Base-by-base conservation (phyloP, 2,329 filamentous ascomycete species). In the Decorospora gaudefroyi region DNA sequence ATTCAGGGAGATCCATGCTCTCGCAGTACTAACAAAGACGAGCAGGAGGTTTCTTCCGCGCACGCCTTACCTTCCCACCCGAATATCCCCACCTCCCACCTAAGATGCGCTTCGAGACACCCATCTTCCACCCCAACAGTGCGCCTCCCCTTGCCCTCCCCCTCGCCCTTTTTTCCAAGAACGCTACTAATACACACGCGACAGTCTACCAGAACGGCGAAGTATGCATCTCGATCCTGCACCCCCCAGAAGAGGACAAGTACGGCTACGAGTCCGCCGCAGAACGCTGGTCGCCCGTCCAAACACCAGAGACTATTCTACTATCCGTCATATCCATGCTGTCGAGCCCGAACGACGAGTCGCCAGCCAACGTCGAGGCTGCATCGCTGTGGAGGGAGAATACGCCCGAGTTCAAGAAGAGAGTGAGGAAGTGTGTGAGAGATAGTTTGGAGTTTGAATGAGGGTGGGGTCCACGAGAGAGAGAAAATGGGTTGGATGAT, bases 301-400 rank as follows among this genome's bases (percentile, higher is more conserved):
- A 97, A 76, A 93, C 87, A 47, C 92, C 96, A 57, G 93, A 97
- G 75, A 97, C 96, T 78, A 97, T 97, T 59, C 78, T 97, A 58
- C 90, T 97, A 45, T 90, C 85, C 33, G 92, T 97, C 49, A 97
- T 97, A 87, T 96, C 90, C 73, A 97, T 97, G 91, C 82, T 97
- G 31, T 91, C 91, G 1, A 91, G 96, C 74, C 91, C 92, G 48
- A 97, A 97, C 72, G 92, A 97, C 67, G 92, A 97, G 79, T 93
- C 87, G 55, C 92, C 92, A 0, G 92, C 92, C 45, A 97, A 97
- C 67, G 88, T 97, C 28, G 92, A 97, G 75, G 92, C 92, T 1
- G 92, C 91, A 46, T 90, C 93, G 76, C 89, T 96, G 87, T 97
- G 92, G 91, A 81, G 92, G 51, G 91, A 96, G 62, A 78, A 85